A percentile compares a stretch with the other conserved stretches of the same genome.
These are phyloP conservation scores for Alternaria triticimaculans DNA, from an alignment of 2,329 filamentous ascomycete species.

Conservation along the genomic window DNA sequence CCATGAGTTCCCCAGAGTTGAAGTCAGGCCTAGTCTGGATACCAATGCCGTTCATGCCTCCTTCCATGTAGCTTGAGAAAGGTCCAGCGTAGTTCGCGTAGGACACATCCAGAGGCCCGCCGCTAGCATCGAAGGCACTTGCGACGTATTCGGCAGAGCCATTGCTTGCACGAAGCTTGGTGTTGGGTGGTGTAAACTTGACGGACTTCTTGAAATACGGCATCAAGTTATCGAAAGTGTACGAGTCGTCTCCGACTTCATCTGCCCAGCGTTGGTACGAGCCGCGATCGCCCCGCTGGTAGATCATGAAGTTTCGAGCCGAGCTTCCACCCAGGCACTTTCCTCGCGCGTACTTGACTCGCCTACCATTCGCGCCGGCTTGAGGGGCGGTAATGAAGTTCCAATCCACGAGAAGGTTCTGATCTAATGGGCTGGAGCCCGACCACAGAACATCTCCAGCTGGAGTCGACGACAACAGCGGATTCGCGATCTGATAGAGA, in stretches of 20 bases:
- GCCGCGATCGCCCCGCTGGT: conserved; percentile 22
- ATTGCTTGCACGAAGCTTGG: conserved; percentile 14
- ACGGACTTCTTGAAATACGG: conserved; percentile 40
- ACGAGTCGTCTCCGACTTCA: conserved; percentile 37
- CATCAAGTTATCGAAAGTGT: conserved; percentile 33
- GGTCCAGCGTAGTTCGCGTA: conserved; percentile 27
- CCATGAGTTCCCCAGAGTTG: conserved; percentile 24
- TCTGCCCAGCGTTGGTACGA: conserved; percentile 40
- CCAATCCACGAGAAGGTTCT: conserved; percentile 38
- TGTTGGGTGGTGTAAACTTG: conserved; percentile 38
- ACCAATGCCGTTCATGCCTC: conserved; percentile 21
- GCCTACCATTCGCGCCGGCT: conserved; percentile 19
- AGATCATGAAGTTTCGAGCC: conserved; percentile 32
- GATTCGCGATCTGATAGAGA: conserved; percentile 28
- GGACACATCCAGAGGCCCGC: conserved; percentile 22
- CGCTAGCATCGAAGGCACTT: conserved; percentile 12
- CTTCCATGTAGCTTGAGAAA: conserved; percentile 24
- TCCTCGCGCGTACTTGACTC: conserved; percentile 37
- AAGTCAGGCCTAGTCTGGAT: conserved; percentile 20
- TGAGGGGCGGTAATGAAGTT: conserved; percentile 38
- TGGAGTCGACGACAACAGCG: conserved; percentile 16
- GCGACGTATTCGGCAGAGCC: conserved; percentile 18
- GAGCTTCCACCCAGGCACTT: conserved; percentile 41
- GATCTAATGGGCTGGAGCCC: conserved; percentile 24
- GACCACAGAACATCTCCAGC: conserved; percentile 28